These are phyloP conservation scores for Didymella lethalis DNA, from an alignment of 2,329 filamentous ascomycete species.

Conservation along the genomic window DNA sequence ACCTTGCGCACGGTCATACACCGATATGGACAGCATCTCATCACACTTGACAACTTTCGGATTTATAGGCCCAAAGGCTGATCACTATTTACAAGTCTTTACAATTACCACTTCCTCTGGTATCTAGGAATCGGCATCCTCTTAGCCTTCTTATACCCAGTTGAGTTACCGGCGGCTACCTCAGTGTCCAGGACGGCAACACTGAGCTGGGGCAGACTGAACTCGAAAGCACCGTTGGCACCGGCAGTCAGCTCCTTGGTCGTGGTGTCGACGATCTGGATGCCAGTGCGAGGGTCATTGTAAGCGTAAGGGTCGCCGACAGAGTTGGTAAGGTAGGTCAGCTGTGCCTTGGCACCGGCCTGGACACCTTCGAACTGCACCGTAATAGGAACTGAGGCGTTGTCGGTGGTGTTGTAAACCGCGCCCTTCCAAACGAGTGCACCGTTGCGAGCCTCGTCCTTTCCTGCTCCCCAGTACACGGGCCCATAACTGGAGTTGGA, in stretches of 20 bases:
- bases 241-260: slow-evolving; percentile 39
- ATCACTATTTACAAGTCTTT: background rate
- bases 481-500: slow-evolving; percentile 52
- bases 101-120: slow-evolving; percentile 13
- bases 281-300: slow-evolving; percentile 58
- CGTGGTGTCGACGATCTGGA: slow-evolving; percentile 50
- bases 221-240: slow-evolving; percentile 59
- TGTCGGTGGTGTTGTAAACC: slow-evolving; percentile 58
- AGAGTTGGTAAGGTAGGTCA: slow-evolving; percentile 57
- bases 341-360: slow-evolving; percentile 36
- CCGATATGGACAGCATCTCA: background rate
- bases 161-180: slow-evolving; percentile 9
- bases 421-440: slow-evolving; percentile 56
- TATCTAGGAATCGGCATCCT: slow-evolving; percentile 16
- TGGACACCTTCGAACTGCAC: slow-evolving; percentile 42
- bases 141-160: slow-evolving; percentile 19
- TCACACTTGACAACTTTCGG: background rate
- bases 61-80: background rate
- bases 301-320: slow-evolving; percentile 50
- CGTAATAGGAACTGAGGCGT: slow-evolving; percentile 30
- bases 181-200: slow-evolving; percentile 63
- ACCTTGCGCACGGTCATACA: background rate
- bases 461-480: slow-evolving; percentile 57
- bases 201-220: slow-evolving; percentile 63
- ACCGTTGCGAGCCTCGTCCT: slow-evolving; percentile 39